These are phyloP conservation scores for Malassezia psittaci DNA, from an alignment of 1,284 basidiomycete genomes.

Conservation along the genomic window DNA sequence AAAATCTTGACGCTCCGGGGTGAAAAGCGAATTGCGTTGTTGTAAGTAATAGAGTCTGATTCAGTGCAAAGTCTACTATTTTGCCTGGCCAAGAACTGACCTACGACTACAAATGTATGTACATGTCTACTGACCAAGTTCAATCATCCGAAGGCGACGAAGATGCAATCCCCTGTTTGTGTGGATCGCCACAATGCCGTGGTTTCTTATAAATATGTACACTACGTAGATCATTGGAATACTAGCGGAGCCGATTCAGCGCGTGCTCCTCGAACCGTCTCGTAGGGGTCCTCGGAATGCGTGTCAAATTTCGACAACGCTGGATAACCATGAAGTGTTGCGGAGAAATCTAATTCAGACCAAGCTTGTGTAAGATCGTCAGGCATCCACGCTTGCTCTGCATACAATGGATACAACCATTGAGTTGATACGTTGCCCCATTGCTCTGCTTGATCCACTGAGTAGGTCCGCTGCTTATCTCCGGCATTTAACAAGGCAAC, in stretches of 20 bases:
- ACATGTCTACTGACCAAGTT: slow-evolving; percentile 15
- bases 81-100: slow-evolving; percentile 56
- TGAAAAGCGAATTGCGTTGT: slow-evolving; percentile 98
- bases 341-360: slow-evolving; percentile 4
- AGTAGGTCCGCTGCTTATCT: slow-evolving; percentile 21
- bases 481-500: slow-evolving; percentile 20
- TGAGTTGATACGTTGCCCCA: slow-evolving; percentile 42
- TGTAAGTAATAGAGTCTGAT: slow-evolving; percentile 14
- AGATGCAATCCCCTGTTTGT: slow-evolving; percentile 49
- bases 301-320: slow-evolving; percentile 7
- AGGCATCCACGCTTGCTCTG: slow-evolving; percentile 24
- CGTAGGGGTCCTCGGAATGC: slow-evolving; percentile 10
- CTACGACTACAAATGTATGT: slow-evolving; percentile 46
- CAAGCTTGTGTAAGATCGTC: neutral
- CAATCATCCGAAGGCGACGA: slow-evolving; percentile 41
- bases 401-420: slow-evolving; percentile 34
- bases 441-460: slow-evolving; percentile 17
- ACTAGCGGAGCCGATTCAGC: neutral
- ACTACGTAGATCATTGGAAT: slow-evolving; percentile 1
- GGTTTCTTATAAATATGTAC: slow-evolving; percentile 28
- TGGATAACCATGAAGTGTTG: slow-evolving; percentile 8
- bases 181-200: slow-evolving; percentile 48
- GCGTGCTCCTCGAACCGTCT: neutral
- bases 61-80: slow-evolving; percentile 78
- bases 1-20: slow-evolving; percentile 98